Conservation (phyloP, 305 asterid genomes). For the Fraxinus albicans region DNA sequence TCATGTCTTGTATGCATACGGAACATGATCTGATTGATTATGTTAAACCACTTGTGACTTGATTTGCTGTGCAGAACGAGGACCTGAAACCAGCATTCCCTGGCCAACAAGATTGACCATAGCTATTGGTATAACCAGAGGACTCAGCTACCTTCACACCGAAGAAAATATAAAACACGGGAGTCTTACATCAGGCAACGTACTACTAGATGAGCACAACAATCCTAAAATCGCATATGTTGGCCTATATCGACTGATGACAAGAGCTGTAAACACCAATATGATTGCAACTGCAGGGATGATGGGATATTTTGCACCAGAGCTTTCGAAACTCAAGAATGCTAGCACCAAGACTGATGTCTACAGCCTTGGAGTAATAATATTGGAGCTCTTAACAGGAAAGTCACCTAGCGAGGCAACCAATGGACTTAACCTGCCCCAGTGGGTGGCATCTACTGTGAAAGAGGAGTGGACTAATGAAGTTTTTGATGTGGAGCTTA, state of each 20-base stretch:
- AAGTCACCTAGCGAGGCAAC: constrained; percentile 55
- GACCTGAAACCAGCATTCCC: constrained; percentile 69
- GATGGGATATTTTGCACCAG: constrained; percentile 66
- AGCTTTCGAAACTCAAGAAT: constrained; percentile 57
- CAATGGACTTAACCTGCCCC: constrained; percentile 53
- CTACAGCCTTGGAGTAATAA: constrained; percentile 67
- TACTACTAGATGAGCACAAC: constrained; percentile 40
- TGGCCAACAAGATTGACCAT: constrained; percentile 79
- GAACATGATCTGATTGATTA: background rate
- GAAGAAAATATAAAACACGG: constrained; percentile 68
- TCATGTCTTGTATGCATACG: background rate
- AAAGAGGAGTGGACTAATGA: constrained; percentile 79
- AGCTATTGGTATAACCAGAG: constrained; percentile 66
- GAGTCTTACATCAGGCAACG: constrained; percentile 46
- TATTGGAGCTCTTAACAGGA: constrained; percentile 70
- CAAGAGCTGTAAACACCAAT: constrained; percentile 56
- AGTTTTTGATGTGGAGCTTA: constrained; percentile 70
- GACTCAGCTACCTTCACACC: constrained; percentile 60
- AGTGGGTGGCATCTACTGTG: constrained; percentile 60
- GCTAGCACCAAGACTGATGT: constrained; percentile 58
- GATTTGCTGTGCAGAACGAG: constrained; percentile 58
- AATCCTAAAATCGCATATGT: constrained; percentile 54
- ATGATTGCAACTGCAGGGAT: constrained; percentile 68
- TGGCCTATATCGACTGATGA: constrained; percentile 66
- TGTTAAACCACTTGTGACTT: background rate